Base-by-base conservation (phyloP, 371 early-diverging fungal species). In the Saksenaea vasiformis region DNA sequence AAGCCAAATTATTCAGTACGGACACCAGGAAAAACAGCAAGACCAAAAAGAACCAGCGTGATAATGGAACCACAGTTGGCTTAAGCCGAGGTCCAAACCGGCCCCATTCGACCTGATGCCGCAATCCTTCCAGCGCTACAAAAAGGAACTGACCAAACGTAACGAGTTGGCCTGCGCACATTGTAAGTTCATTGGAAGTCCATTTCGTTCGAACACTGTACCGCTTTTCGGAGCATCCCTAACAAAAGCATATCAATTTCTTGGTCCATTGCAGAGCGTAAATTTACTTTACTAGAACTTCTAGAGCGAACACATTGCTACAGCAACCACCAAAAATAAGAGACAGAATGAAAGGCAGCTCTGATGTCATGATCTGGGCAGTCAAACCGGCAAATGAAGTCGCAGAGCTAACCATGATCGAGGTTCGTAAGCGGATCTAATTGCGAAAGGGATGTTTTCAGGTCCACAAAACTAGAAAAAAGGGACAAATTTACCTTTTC, bases 241-340 rank as follows among this genome's bases (percentile, higher is more conserved):
- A 63, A 15, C 7, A 43, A 43, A 43, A 54, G 1, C 55, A 43
- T 5, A 13, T 37, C 3, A 51, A 54, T 56, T 39, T 35, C 73
- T 62, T 5, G 67, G 61, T 57, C 44, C 61, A 22, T 19, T 53
- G 28, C n/a, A 56, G 17, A 37, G n/a, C 17, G 5, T 35, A 19
- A 43, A 61, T 81, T 69, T 83, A 89, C 89, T 74, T 83, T 60
- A 91, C 85, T 8, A 91, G 77, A 26, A 88, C 74, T 71, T 95
- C 96, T 13, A 95, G 79, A 4, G 93, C 86, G 81, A 89, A 91
- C 15, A 93, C 93, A 66, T 95, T 95, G 51, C 92, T 89, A 67
- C 96, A 95, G 70, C 96, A 95, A 1, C 96, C 95, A 34, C 93
- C 93, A 73, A 94, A 92, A 62, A 96, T 90, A 55, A 93, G 75